Base-by-base conservation (phyloP, 768 basidiomycete species). In the Gautieria morchelliformis region DNA sequence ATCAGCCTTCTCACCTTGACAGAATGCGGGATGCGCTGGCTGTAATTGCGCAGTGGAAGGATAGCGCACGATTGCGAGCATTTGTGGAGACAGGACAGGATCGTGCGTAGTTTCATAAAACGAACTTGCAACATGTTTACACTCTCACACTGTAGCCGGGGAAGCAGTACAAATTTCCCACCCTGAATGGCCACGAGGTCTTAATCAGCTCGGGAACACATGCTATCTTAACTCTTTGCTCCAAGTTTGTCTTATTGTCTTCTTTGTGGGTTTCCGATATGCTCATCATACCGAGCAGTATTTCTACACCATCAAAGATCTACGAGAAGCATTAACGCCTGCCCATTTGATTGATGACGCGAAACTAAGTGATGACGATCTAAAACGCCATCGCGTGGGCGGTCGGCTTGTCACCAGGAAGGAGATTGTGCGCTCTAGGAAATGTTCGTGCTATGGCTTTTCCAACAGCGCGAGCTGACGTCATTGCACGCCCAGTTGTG, bases 231-330 rank as follows among this genome's bases (percentile, higher is more conserved):
- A 91, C 65, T 92, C 87, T 39, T 73, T 88, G 56, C 72, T 88
- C 17, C 88, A 84, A 74, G 87, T 82, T 64, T 32, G 66, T 61
- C 20, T 11, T 44, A 33, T n/a, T 22, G 41, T 19, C 47, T 41
- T 24, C 17, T 46, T 22, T 50, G 11, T 14, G 15, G 24, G 56
- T 8, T 59, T 37, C 32, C 40, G 27, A 30, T 42, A 37, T 3
- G 40, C 57, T 50, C 3, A 19, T 44, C 4, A 17, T 42, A 9
- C 10, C 10, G 24, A 19, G n/a, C 66, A 95, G 87, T 96, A 95
- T 68, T 94, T 96, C 68, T 95, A 93, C 68, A 95, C 93, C n/a
- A 92, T 96, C 69, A 87, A 82, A 65, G 89, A 93, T 37, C 79
- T 96, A 27, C 80, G 93, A 33, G 83, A 85, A 19, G 84, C 87